Percentiles rank a stretch among this genome's conserved stretches.
phyloP scores from a whole-genome alignment of 2,329 filamentous ascomycete species.

The Fusarium sp. region DNA sequence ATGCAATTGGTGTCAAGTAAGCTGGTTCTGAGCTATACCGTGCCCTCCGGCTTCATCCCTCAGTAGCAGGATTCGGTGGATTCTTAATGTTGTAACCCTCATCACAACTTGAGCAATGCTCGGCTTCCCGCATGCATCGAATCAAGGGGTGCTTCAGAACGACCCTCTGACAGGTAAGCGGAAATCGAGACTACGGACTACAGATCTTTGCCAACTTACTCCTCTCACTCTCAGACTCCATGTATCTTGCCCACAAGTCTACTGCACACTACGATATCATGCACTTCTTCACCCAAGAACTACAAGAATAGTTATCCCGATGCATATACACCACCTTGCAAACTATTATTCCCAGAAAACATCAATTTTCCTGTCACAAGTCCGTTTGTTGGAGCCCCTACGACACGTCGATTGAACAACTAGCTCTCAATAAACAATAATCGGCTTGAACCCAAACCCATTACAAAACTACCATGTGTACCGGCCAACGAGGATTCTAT shows the following conservation, averaged over 20 bases:
- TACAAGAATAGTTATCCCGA: background rate
- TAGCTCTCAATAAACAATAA: background rate
- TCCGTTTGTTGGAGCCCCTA: background rate
- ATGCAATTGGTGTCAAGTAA: background rate
- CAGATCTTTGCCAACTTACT: background rate
- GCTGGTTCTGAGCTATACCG: background rate
- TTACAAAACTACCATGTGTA: constrained; percentile 35
- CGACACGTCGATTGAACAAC: background rate
- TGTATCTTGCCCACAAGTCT: background rate
- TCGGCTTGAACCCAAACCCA: background rate
- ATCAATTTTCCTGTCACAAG: background rate
- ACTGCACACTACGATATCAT: background rate
- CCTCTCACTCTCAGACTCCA: background rate
- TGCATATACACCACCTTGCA: background rate
- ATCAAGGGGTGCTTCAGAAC: constrained; percentile 1
- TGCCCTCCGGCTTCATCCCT: background rate
- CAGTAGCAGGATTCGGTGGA: background rate
- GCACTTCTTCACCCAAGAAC: background rate
- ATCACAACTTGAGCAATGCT: constrained; percentile 12
- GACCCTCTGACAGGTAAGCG: background rate
- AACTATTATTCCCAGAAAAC: background rate
- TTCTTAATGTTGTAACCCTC: constrained; percentile 12
- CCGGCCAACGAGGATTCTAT: constrained; percentile 42
- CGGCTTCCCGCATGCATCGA: constrained; percentile 30
- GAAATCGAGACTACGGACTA: background rate